Base-by-base conservation (phyloP, 148 eudicot genomes). In the Rhododendron ferrugineum region DNA sequence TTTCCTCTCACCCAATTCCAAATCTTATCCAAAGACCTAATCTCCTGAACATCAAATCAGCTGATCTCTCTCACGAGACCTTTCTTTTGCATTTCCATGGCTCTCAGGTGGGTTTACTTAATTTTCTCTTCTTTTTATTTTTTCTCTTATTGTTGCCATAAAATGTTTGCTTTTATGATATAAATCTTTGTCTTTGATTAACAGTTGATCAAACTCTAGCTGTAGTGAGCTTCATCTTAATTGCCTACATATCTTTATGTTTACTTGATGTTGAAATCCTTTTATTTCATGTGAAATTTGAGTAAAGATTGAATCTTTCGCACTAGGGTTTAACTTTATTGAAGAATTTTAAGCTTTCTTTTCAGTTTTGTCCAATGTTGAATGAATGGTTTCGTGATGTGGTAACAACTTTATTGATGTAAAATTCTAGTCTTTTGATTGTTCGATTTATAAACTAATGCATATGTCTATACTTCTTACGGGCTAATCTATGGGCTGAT, bases 271-370 rank as follows among this genome's bases (percentile, higher is more conserved):
- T 32, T 22, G 85, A 83, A 68, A 68, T 76, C 34, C 23, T 76
- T 46, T 46, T 68, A 83, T 44, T 83, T 83, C 36, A 46, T 83
- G 78, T 70, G 85, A 6, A 28, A 70, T 46, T 83, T 62, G 56
- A 70, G 23, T 70, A 70, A 32, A 81, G 56, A 66, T 44, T 26
- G 37, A 42, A 82, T 32, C 56, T 44, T 64, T 83, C 30, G 78
- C 40, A 28, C 9, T 83, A 70, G 85, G 78, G 85, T 68, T 83
- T 83, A 40, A 83, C 32, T 83, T n/a, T 68, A 28, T 83, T 83
- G 28, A 70, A 83, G 58, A 83, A 68, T 30, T 83, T 64, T 44
- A 13, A 4, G 20, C 40, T 82, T 6, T 56, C 47, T 40, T 40
- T 40, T 20, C 74, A 37, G 50, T 37, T 6, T 81, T 56, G 40